phyloP scores from a whole-genome alignment of 345 rosid species.

The Trapa bicornis region DNA sequence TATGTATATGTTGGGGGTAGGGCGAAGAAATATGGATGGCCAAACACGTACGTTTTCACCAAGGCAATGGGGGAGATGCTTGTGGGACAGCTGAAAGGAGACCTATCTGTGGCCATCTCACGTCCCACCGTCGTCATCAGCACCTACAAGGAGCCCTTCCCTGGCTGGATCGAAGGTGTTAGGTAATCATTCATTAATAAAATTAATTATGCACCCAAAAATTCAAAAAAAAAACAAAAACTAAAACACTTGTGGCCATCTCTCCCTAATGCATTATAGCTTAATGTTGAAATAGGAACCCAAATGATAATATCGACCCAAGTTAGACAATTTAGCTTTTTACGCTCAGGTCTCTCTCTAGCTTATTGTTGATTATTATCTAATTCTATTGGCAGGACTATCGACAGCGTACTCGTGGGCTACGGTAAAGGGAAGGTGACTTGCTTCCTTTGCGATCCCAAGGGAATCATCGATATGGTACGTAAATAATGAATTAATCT shows the following conservation, averaged over 20 bases:
- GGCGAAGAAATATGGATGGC: conserved; percentile 76
- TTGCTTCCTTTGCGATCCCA: conserved; percentile 51
- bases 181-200: too few relatives aligned
- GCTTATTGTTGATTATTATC: too few relatives aligned
- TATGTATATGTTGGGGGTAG: too few relatives aligned
- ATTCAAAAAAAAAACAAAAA: too few relatives aligned
- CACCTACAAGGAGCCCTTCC: conserved; percentile 64
- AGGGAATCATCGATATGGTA: conserved; percentile 58
- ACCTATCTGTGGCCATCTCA: conserved; percentile 33
- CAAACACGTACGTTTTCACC: conserved; percentile 69
- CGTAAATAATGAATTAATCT: neutral
- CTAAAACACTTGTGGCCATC: too few relatives aligned
- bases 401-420: conserved; percentile 61
- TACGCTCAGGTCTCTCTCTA: too few relatives aligned
- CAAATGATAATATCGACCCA: too few relatives aligned
- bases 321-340: too few relatives aligned
- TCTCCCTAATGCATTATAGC: too few relatives aligned
- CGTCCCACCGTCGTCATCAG: conserved; percentile 70
- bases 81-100: conserved; percentile 30
- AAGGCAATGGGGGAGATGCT: conserved; percentile 91
- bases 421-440: too few relatives aligned
- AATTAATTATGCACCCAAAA: too few relatives aligned
- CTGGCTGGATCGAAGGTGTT: conserved; percentile 79
- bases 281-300: too few relatives aligned
- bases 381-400: conserved; percentile 43